Evolutionary conservation across 2,329 filamentous ascomycete genomes (phyloP), one percentile per base, ranked within the genome.

Genomic region (Zasmidium cellare): DNA sequence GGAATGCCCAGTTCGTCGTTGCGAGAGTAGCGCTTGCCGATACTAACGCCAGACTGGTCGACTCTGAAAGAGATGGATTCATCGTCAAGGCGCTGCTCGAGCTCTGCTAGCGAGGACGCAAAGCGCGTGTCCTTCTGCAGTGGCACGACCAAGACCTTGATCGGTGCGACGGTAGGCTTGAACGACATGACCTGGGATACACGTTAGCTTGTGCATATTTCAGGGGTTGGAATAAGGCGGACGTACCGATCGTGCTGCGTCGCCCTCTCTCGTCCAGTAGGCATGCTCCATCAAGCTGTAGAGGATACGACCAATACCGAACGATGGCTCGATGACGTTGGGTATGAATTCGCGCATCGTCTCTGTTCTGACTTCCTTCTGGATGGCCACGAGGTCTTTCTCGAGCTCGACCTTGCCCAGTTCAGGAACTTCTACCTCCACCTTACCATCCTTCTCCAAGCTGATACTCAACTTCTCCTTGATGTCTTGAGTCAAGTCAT

Each of bases 1-100:
- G 93, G 91, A 46, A 94, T 97, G 70, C 93, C 94, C 58, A 97
- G 84, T 79, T 97, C 93, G 75, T 97, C 93, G 74, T 97, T 97
- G 69, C 94, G 87, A 72, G 89, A 87, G 77, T 96, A 97, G 54
- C 93, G 89, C 82, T 96, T 96, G 74, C 93, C 93, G 68, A 97
- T 97, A 62, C 87, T 92, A 61, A 92, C 92, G 24, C 89, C 91
- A 14, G 91, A 96, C 75, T 94, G 90, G 71, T 97, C 94, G 38
- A 97, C 85, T 60, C 90, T 88, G 80, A 86, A 96, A 46, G 91
- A 91, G 55, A 97, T 82, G 57, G 89, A 89, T 54, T 89, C 77
- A 51, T 84, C 83, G 68, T 92, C 88, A 58, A 97, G 86, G 71
- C 87, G 87, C 70, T 87, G 82, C 56, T 89, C 90, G 63, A 97